phyloP scores from a whole-genome alignment of 2,329 filamentous ascomycete genomes.

The Polychaeton citri region DNA sequence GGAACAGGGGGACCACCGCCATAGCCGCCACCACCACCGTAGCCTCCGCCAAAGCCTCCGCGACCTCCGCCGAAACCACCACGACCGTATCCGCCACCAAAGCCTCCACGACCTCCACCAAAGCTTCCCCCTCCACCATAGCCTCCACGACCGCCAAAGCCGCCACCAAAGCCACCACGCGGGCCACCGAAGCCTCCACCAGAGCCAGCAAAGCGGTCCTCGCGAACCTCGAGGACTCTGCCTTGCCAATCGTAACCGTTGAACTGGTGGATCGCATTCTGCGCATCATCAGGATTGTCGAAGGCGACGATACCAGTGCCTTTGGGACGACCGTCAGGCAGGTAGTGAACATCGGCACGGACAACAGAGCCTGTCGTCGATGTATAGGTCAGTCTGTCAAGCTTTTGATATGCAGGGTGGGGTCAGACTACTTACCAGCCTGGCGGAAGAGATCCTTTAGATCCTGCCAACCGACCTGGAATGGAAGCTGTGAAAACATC shows the following conservation, averaged over 20 bases:
- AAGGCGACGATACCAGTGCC: conserved; percentile 96
- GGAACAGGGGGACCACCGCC: conserved; percentile 13
- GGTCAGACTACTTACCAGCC: conserved; percentile 66
- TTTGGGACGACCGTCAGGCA: conserved; percentile 85
- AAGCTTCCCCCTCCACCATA: conserved; percentile 39
- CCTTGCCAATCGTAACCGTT: conserved; percentile 99
- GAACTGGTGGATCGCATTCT: conserved; percentile 92
- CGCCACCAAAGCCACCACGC: conserved; percentile 32
- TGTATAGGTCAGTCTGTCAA: conserved; percentile 9
- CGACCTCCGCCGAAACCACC: neutral
- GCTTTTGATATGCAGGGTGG: too few species aligned
- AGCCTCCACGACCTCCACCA: conserved; percentile 25
- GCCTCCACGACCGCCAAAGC: conserved; percentile 42
- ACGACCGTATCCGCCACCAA: conserved; percentile 16
- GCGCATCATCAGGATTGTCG: conserved; percentile 85
- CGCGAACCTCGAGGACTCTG: conserved; percentile 80
- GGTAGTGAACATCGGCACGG: conserved; percentile 86
- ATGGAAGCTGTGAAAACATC: conserved; percentile 59
- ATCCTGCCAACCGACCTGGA: conserved; percentile 97
- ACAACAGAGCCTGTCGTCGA: conserved; percentile 60
- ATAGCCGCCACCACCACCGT: conserved; percentile 30
- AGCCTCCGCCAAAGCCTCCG: conserved; percentile 17
- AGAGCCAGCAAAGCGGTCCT: conserved; percentile 76
- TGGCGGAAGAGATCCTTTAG: conserved; percentile 97
- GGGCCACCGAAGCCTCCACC: conserved; percentile 27